These are phyloP conservation scores for Suhomyces vadensis DNA, from an alignment of 805 yeast species.

Conservation along the genomic window DNA sequence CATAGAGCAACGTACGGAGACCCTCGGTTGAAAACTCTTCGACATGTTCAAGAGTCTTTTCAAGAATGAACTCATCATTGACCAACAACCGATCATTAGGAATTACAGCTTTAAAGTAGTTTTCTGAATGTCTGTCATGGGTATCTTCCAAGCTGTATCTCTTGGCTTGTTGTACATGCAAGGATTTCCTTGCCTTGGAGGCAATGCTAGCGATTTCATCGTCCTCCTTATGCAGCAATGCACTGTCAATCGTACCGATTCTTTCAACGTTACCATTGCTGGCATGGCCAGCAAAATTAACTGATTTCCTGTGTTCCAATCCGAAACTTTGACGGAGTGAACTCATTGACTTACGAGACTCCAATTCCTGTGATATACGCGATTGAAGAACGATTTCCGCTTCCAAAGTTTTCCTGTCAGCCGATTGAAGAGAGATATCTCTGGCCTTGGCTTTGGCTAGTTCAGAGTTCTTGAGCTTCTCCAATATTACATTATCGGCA, in stretches of 20 bases:
- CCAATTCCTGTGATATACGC: slow-evolving; percentile 40
- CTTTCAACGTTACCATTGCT: slow-evolving; percentile 15
- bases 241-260: slow-evolving; percentile 50
- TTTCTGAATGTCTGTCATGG: background rate
- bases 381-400: slow-evolving; percentile 71
- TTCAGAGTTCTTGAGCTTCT: slow-evolving; percentile 58
- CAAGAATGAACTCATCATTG: slow-evolving; percentile 77
- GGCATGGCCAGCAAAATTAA: too few relatives aligned
- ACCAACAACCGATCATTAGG: slow-evolving; percentile 56
- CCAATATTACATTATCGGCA: slow-evolving; percentile 88
- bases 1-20: slow-evolving; percentile 81
- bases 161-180: slow-evolving; percentile 59
- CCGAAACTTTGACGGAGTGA: slow-evolving; percentile 32
- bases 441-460: slow-evolving; percentile 62
- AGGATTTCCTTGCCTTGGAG: slow-evolving; percentile 52
- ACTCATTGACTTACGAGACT: slow-evolving; percentile 32
- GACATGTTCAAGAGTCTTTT: slow-evolving; percentile 82
- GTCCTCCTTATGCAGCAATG: slow-evolving; percentile 45
- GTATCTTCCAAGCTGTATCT: slow-evolving; percentile 45
- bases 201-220: slow-evolving; percentile 57
- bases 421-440: slow-evolving; percentile 60
- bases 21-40: slow-evolving; percentile 97
- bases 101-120: slow-evolving; percentile 9
- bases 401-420: slow-evolving; percentile 69
- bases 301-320: slow-evolving; percentile 12